Percentiles rank a stretch among this genome's conserved stretches.
phyloP scores from a whole-genome alignment of 2,329 filamentous ascomycete species.

The Dactylonectria macrodidyma region DNA sequence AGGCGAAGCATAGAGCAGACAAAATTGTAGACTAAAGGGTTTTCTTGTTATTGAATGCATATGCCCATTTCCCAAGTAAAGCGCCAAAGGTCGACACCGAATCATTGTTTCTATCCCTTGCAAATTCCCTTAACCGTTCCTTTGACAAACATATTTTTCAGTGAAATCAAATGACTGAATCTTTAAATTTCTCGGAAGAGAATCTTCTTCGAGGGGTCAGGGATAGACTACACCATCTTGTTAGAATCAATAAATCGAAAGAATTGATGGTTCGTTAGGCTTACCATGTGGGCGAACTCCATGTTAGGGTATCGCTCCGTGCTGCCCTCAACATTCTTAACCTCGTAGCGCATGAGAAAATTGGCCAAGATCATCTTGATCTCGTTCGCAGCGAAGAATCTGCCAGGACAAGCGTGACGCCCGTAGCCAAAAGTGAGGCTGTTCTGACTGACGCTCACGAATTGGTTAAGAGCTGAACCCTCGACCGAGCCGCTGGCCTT shows the following conservation, averaged over 20 bases:
- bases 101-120: not conserved
- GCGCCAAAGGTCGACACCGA: too few species aligned
- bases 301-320: slow-evolving; percentile 32
- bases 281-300: slow-evolving; percentile 31
- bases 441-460: slow-evolving; percentile 56
- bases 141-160: not conserved
- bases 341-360: slow-evolving; percentile 59
- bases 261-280: not conserved
- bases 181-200: slow-evolving; percentile 15
- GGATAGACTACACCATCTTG: slow-evolving; percentile 8
- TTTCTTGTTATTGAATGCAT: not conserved
- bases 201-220: slow-evolving; percentile 6
- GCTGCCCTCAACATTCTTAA: slow-evolving; percentile 35
- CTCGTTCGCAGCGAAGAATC: slow-evolving; percentile 62
- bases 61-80: too few species aligned
- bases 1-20: not conserved
- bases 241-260: not conserved
- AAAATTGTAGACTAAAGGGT: not conserved
- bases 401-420: slow-evolving; percentile 59
- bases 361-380: slow-evolving; percentile 61
- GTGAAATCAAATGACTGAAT: not conserved
- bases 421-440: slow-evolving; percentile 57
- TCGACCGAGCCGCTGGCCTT: slow-evolving; percentile 34
- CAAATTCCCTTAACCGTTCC: not conserved
- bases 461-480: slow-evolving; percentile 53